phyloP scores from a whole-genome alignment of 1,284 basidiomycete genomes.

The Sanguinoderma infundibulare region DNA sequence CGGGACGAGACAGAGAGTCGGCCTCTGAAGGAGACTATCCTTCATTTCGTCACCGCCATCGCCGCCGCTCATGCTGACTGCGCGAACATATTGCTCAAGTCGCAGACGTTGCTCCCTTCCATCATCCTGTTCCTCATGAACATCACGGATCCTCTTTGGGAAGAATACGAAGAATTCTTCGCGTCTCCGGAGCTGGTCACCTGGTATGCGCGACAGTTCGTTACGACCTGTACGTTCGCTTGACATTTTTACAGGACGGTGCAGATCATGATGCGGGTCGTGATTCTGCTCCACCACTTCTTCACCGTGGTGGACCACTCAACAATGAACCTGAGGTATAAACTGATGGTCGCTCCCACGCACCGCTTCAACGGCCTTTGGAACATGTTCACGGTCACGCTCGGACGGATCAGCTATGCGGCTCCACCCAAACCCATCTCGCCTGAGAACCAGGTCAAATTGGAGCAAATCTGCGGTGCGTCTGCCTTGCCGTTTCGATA shows the following conservation, averaged over 20 bases:
- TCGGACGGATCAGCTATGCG: constrained; percentile 77
- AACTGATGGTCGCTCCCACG: constrained; percentile 54
- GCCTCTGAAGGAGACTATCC: constrained; percentile 49
- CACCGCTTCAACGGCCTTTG: constrained; percentile 68
- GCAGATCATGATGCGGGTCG: constrained; percentile 51
- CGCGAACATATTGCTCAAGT: constrained; percentile 52
- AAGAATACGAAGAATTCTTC: constrained; percentile 56
- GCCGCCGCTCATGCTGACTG: constrained; percentile 57
- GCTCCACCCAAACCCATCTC: constrained; percentile 68
- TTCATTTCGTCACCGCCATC: constrained; percentile 61
- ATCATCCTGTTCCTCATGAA: constrained; percentile 58
- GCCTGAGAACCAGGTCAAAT: constrained; percentile 43
- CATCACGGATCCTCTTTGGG: constrained; percentile 63
- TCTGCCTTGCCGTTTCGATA: not conserved
- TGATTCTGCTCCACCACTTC: constrained; percentile 64
- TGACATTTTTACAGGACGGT: constrained; percentile 46
- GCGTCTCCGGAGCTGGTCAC: constrained; percentile 40
- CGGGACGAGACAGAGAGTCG: constrained; percentile 47
- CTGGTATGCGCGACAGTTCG: constrained; percentile 39
- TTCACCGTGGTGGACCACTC: constrained; percentile 49
- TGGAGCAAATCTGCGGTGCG: constrained; percentile 60
- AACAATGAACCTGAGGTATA: constrained; percentile 53
- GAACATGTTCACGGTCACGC: constrained; percentile 77
- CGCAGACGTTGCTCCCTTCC: constrained; percentile 62
- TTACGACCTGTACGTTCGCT: not conserved